phyloP scores from a whole-genome alignment of 129 eudicot genomes.

The Pulicaria dysenterica region DNA sequence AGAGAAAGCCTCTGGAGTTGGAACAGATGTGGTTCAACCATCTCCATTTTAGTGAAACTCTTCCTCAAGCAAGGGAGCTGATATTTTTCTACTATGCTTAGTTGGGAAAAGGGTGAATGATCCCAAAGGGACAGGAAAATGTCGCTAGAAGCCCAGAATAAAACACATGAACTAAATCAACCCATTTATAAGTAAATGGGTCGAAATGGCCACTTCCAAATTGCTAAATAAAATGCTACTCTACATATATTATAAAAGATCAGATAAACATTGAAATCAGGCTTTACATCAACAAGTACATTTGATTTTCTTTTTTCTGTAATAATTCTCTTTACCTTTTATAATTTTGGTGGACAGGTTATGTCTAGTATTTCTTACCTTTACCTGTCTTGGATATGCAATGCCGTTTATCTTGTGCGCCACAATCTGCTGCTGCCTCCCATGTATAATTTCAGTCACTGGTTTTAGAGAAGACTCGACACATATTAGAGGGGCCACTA shows the following conservation, averaged over 20 bases:
- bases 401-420: conserved; percentile 24
- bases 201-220: background rate
- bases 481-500: conserved; percentile 76
- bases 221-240: conserved; percentile 1
- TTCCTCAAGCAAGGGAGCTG: too few relatives aligned
- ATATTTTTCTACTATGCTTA: too few relatives aligned
- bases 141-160: too few relatives aligned
- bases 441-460: conserved; percentile 21
- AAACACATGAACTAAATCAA: background rate
- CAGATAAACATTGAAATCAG: conserved; percentile 5
- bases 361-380: conserved; percentile 23
- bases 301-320: background rate
- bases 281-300: background rate
- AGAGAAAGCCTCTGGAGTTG: too few relatives aligned
- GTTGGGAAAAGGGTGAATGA: too few relatives aligned
- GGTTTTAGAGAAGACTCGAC: conserved; percentile 25
- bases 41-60: too few relatives aligned
- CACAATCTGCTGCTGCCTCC: conserved; percentile 15
- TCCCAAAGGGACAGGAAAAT: too few relatives aligned
- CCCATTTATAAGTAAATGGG: background rate
- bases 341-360: conserved; percentile 11
- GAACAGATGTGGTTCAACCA: too few relatives aligned
- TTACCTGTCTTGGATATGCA: conserved; percentile 23
- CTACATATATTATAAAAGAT: background rate
- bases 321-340: background rate